Evolutionary conservation across 23 red algal genomes (phyloP).

Genomic region (Gracilaria vermiculophylla): DNA sequence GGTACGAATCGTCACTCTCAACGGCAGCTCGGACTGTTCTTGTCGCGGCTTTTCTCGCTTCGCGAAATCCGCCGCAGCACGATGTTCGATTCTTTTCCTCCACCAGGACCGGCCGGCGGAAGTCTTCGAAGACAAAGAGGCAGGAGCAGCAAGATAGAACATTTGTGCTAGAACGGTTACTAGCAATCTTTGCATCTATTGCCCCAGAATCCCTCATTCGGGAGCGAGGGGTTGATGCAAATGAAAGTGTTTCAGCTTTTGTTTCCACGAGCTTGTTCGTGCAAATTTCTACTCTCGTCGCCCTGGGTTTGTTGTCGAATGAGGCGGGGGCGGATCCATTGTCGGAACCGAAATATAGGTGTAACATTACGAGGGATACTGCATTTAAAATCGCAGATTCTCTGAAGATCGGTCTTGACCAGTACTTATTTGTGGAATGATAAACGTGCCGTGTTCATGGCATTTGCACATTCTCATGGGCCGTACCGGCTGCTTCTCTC

Average conservation of each 20-base stretch:
- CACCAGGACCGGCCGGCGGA: not conserved
- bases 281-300: slow-evolving; percentile 39
- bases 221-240: not conserved
- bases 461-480: not conserved
- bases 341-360: slow-evolving; percentile 43
- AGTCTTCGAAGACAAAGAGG: not conserved
- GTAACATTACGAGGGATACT: slow-evolving; percentile 17
- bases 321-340: slow-evolving; percentile 30
- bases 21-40: not conserved
- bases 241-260: not conserved
- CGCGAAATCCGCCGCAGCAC: slow-evolving; percentile 35
- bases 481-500: not conserved
- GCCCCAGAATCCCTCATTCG: not conserved
- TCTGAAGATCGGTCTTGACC: slow-evolving; percentile 4
- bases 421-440: slow-evolving; percentile 29
- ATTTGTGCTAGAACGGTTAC: slow-evolving; percentile 27
- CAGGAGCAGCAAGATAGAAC: not conserved
- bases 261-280: slow-evolving; percentile 36
- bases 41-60: slow-evolving; percentile 39
- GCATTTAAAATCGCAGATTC: slow-evolving; percentile 26
- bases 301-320: slow-evolving; percentile 16
- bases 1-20: slow-evolving; percentile 15
- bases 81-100: slow-evolving; percentile 46
- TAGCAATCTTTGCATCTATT: slow-evolving; percentile 43
- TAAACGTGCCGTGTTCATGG: not conserved